These are phyloP conservation scores for Ramichloridium luteum DNA, from an alignment of 2,329 filamentous ascomycete species.

Conservation along the genomic window DNA sequence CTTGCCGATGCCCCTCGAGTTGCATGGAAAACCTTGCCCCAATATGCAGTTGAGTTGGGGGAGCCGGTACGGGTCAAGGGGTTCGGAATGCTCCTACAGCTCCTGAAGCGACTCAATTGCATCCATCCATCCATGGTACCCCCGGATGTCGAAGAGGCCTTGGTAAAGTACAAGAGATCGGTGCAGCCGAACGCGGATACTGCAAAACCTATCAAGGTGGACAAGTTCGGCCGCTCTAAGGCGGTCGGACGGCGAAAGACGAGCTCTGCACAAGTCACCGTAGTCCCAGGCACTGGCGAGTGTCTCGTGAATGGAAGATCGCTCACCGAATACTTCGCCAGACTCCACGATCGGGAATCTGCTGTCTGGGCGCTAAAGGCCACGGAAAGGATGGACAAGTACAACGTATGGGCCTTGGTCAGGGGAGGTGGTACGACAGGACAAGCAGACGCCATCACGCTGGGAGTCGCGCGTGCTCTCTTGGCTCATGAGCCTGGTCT, in stretches of 20 bases:
- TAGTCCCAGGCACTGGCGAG: conserved; percentile 89
- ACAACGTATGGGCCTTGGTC: conserved; percentile 85
- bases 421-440: conserved; percentile 84
- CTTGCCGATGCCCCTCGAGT: conserved; percentile 56
- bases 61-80: conserved; percentile 65
- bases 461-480: conserved; percentile 80
- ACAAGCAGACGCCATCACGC: conserved; percentile 84
- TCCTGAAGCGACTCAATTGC: conserved; percentile 69
- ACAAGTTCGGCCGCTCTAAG: conserved; percentile 64
- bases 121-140: conserved; percentile 74
- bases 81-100: conserved; percentile 62
- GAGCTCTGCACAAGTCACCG: conserved; percentile 68
- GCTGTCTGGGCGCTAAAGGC: conserved; percentile 81
- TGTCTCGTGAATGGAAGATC: conserved; percentile 80
- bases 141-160: conserved; percentile 49
- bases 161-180: conserved; percentile 61
- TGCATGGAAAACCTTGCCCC: conserved; percentile 66
- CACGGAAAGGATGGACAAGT: conserved; percentile 79
- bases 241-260: conserved; percentile 81
- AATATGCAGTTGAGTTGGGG: conserved; percentile 60
- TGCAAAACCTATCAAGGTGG: conserved; percentile 52
- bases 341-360: conserved; percentile 87
- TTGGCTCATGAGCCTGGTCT: conserved; percentile 83
- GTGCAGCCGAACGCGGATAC: conserved; percentile 58
- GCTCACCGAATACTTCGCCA: conserved; percentile 69